phyloP scores from a whole-genome alignment of 1,284 basidiomycete species.

The Pulveroboletus sp. region DNA sequence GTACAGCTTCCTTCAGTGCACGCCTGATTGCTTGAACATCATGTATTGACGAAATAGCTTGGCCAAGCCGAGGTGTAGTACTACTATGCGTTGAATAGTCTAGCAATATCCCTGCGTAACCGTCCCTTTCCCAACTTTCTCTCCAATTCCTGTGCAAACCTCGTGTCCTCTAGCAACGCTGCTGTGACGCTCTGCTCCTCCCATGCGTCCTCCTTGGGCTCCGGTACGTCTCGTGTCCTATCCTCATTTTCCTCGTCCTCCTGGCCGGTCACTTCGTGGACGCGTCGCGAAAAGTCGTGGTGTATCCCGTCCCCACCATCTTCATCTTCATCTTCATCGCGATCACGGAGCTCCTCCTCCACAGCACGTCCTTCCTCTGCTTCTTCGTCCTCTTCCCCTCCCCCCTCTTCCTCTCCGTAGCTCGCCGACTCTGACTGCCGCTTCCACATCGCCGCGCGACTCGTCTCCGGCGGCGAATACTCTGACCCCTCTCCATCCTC shows the following conservation, averaged over 20 bases:
- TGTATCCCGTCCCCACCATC: neutral
- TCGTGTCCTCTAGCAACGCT: neutral
- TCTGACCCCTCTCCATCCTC: conserved; percentile 25
- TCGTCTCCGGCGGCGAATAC: conserved; percentile 35
- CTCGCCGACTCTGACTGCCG: conserved; percentile 9
- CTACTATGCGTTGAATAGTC: too few species aligned
- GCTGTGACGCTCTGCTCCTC: neutral
- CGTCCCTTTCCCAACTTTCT: conserved; percentile 13
- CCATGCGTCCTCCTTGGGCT: neutral
- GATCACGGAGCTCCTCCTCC: conserved; percentile 14
- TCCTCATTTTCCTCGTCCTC: neutral
- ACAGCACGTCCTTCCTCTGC: conserved; percentile 17
- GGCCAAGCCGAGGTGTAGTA: too few species aligned
- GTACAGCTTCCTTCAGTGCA: too few species aligned
- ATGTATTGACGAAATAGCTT: too few species aligned
- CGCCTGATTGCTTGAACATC: too few species aligned
- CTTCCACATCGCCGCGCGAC: conserved; percentile 33
- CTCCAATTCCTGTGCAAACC: conserved; percentile 20
- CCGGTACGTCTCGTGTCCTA: neutral
- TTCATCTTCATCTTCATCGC: neutral
- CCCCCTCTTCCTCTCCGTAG: neutral
- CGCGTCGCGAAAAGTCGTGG: too few species aligned
- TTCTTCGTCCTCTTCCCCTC: neutral
- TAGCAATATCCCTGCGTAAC: conserved; percentile 13
- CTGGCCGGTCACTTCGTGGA: neutral